phyloP scores from a whole-genome alignment of 305 asterid genomes.

The Fraxinus ornus region DNA sequence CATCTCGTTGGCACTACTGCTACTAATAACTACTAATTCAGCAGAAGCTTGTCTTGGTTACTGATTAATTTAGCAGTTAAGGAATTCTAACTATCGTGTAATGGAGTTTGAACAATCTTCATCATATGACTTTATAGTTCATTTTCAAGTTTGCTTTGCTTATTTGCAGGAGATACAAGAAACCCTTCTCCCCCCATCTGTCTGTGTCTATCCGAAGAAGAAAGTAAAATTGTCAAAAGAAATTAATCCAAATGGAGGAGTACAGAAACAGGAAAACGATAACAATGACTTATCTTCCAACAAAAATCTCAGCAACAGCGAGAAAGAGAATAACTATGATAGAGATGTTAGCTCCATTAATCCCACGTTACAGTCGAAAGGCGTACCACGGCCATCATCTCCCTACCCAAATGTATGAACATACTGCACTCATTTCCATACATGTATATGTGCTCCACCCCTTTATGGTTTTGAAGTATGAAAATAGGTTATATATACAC shows the following conservation, averaged over 20 bases:
- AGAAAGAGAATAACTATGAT: slow-evolving; percentile 32
- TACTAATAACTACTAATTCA: background rate
- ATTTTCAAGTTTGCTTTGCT: slow-evolving; percentile 1
- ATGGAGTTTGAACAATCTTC: slow-evolving; percentile 6
- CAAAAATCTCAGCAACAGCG: slow-evolving; percentile 17
- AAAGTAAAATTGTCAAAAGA: slow-evolving; percentile 33
- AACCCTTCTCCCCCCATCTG: slow-evolving; percentile 76
- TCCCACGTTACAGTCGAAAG: slow-evolving; percentile 27
- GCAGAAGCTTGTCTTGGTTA: background rate
- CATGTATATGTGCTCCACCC: too few relatives aligned
- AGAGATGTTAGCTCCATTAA: slow-evolving; percentile 37
- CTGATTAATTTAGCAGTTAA: background rate
- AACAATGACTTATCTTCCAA: slow-evolving; percentile 23
- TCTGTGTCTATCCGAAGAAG: slow-evolving; percentile 63
- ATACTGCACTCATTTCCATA: slow-evolving; percentile 4
- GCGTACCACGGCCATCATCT: slow-evolving; percentile 48
- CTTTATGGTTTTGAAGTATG: background rate
- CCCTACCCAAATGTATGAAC: slow-evolving; percentile 75
- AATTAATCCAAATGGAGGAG: slow-evolving; percentile 35
- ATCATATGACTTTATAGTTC: background rate
- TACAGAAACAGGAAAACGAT: slow-evolving; percentile 20
- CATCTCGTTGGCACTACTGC: background rate
- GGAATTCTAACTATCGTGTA: background rate
- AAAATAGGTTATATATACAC: background rate
- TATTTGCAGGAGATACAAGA: slow-evolving; percentile 86